Evolutionary conservation across 1,139 yeast genomes (phyloP), one percentile per base, ranked within the genome.

Genomic region (Yamadazyma songkhlaensis): DNA sequence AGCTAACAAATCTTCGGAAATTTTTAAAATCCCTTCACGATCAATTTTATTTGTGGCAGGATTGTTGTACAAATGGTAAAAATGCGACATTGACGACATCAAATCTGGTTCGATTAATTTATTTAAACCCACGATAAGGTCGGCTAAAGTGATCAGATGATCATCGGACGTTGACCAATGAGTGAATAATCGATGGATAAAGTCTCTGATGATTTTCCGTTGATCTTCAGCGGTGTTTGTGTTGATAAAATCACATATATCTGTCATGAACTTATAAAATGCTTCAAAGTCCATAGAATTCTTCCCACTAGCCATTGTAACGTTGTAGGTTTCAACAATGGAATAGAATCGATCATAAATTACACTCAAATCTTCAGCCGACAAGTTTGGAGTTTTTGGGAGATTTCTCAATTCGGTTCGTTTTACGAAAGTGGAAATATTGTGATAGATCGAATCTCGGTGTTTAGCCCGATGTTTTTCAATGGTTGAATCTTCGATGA

Each of bases 361-460:
- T 30, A 83, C 74, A 4, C 89, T 79, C 25, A 88, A 51, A 27
- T 86, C 78, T 1, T 72, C 79, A 28, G 63, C 67, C 3, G 72
- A 59, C 32, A 92, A 64, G 51, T 85, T 77, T 15, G 69, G 71
- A 0, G 88, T 77, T 51, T 82, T 83, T 20, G 94, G 90, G 41
- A 92, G 66, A 56, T 87, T 89, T 47, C 98, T 74, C 28, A 92
- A 59, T 57, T 92, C 97, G 0, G 97, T 88, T 41, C 96, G 74
- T 58, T 92, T 92, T 30, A 94, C 95, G 64, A 92, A 92, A 0
- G 82, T 72, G 47, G 94, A 95, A 45, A 92, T 88, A 43, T 92
- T 90, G 49, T 78, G 86, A 53, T 86, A 79, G 36, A 92, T 90
- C 27, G 81, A 77, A 50, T 82, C 81, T 58, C 90, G 82, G 56